These are phyloP conservation scores for Sugiyamaella neomexicana DNA, from an alignment of 1,139 yeast species.

Conservation along the genomic window DNA sequence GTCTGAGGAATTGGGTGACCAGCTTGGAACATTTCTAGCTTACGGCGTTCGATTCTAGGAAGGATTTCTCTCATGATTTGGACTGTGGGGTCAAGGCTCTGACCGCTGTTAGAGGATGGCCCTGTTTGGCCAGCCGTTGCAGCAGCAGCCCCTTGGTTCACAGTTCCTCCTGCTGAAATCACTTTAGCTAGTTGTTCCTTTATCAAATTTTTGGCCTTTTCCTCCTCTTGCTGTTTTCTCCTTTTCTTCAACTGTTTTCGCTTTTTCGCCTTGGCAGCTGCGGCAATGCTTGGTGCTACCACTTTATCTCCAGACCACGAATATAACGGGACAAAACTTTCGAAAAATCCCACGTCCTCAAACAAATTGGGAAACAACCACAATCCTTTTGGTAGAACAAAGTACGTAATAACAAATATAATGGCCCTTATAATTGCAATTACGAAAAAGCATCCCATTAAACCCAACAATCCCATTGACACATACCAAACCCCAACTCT, in stretches of 20 bases:
- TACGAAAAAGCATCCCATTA: slow-evolving; percentile 72
- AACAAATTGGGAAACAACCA: slow-evolving; percentile 97
- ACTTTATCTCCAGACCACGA: slow-evolving; percentile 66
- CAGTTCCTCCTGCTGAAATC: not conserved
- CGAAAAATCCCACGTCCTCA: slow-evolving; percentile 92
- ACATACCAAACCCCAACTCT: slow-evolving; percentile 89
- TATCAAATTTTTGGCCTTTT: slow-evolving; percentile 21
- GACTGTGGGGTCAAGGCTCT: slow-evolving; percentile 18
- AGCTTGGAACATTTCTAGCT: slow-evolving; percentile 17
- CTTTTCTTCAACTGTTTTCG: slow-evolving; percentile 19
- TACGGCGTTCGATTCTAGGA: slow-evolving; percentile 18
- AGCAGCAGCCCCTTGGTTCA: slow-evolving; percentile 8
- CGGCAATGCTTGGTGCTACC: slow-evolving; percentile 34
- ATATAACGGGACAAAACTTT: slow-evolving; percentile 84
- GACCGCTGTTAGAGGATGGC: slow-evolving; percentile 1
- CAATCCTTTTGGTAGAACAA: slow-evolving; percentile 65
- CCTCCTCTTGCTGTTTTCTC: slow-evolving; percentile 17
- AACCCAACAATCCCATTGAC: slow-evolving; percentile 72
- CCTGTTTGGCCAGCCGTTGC: slow-evolving; percentile 9
- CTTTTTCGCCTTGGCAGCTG: slow-evolving; percentile 32
- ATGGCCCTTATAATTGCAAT: slow-evolving; percentile 79
- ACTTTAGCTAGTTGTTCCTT: slow-evolving; percentile 22
- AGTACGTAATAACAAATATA: slow-evolving; percentile 62
- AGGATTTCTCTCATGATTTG: slow-evolving; percentile 19
- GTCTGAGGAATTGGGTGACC: slow-evolving; percentile 21